Evolutionary conservation across 257 asterid genomes (phyloP), one percentile per base, ranked within the genome.

Genomic region (Eucommia ulmoides): DNA sequence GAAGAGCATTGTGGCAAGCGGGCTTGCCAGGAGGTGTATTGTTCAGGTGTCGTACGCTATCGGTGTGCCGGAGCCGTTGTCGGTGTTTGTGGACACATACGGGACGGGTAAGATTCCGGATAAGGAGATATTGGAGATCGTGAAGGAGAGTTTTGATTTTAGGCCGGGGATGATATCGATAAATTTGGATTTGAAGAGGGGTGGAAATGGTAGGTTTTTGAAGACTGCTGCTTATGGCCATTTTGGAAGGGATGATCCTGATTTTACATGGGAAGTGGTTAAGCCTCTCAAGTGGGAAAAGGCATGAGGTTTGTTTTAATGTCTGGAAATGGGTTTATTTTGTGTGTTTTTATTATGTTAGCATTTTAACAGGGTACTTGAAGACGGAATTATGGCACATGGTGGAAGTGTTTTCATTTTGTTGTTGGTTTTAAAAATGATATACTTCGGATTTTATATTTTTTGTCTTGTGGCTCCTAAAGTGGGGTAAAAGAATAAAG

Each of bases 21-120:
- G 77, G 14, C 76, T 77, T 8, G 85, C 82, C 23, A 65, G 79
- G 21, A 62, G 85, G 61, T 71, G 79, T 66, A 62, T 77, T 0
- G 85, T 77, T 18, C 85, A 77, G 69, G 85, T 77, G 8, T 77
- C 85, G 7, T 77, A 77, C 16, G 82, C 85, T 24, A 77, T 77
- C 18, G 85, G 85, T 48, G 82, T 77, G 45, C 82, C 85, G 0
- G 79, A 74, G 61, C 85, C 85, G 3, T 54, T 77, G 53, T 77
- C 85, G 0, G 85, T 77, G 22, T 77, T 74, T 18, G 85, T 77
- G 12, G 82, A 77, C 49, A 65, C 74, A 3, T 71, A 77, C n/a
- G n/a, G n/a, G n/a, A n/a, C n/a, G n/a, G n/a, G n/a, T n/a, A n/a
- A n/a, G n/a, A n/a, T n/a, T n/a, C n/a, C n/a, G n/a, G n/a, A n/a